Percentiles rank a stretch among this genome's conserved stretches.
phyloP scores from a whole-genome alignment of 108 stramenopile species.

The Nannochloropsis granulata region DNA sequence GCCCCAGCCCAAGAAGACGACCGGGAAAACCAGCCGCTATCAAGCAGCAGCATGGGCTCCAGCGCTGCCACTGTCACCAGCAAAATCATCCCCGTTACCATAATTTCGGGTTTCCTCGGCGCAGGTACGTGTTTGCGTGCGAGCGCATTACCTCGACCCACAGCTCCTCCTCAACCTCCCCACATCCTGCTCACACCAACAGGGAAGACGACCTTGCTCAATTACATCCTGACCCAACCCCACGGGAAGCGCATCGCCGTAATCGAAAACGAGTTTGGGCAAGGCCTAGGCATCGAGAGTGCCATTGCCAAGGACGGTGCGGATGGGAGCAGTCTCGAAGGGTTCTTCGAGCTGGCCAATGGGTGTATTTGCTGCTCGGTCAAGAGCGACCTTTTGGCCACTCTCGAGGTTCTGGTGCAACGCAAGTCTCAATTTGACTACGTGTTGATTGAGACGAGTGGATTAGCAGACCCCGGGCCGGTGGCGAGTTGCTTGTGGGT shows the following conservation, averaged over 20 bases:
- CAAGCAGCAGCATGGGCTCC: not conserved
- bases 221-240: conserved; percentile 51
- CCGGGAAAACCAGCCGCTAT: too few relatives aligned
- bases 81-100: conserved; percentile 39
- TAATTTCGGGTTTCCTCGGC: conserved; percentile 46
- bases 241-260: conserved; percentile 65
- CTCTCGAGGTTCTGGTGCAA: conserved; percentile 56
- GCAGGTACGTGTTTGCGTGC: not conserved
- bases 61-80: not conserved
- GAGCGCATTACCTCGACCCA: conserved; percentile 1
- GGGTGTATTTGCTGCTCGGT: conserved; percentile 61
- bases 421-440: conserved; percentile 52
- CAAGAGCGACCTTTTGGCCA: conserved; percentile 45
- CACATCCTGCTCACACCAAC: not conserved
- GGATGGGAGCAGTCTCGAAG: conserved; percentile 57
- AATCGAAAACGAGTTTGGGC: conserved; percentile 33
- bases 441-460: conserved; percentile 90
- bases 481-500: conserved; percentile 88
- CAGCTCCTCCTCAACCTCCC: not conserved
- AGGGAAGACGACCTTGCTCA: conserved; percentile 54
- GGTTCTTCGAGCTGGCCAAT: conserved; percentile 46
- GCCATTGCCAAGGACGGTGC: conserved; percentile 52
- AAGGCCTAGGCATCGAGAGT: conserved; percentile 34
- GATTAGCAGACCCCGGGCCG: conserved; percentile 81
- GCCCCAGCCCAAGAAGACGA: too few relatives aligned